Conservation (phyloP, 805 yeast genomes). For the Kazachstania viticola region DNA sequence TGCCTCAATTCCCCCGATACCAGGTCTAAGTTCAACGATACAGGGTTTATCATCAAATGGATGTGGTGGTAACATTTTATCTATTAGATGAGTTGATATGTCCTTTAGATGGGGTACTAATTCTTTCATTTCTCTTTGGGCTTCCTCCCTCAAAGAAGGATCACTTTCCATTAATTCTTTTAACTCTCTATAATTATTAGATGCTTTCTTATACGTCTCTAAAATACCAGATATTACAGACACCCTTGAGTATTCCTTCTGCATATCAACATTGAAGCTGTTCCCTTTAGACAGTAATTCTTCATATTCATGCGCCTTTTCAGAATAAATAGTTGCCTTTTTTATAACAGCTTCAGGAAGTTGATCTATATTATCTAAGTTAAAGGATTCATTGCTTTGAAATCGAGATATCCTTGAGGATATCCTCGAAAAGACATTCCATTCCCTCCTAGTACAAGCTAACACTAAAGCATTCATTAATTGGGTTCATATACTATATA, state of each 20-base stretch:
- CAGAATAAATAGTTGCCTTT: slow-evolving; percentile 33
- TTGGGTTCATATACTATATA: too few relatives aligned
- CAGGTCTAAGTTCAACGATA: slow-evolving; percentile 80
- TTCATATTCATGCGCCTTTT: slow-evolving; percentile 34
- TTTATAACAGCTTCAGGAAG: slow-evolving; percentile 42
- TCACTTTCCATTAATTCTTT: slow-evolving; percentile 20
- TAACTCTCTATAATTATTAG: slow-evolving; percentile 26
- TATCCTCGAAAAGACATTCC: too few relatives aligned
- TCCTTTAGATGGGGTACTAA: slow-evolving; percentile 34
- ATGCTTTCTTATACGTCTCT: slow-evolving; percentile 27
- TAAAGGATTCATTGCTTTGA: too few relatives aligned
- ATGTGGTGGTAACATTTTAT: slow-evolving; percentile 60
- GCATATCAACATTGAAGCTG: slow-evolving; percentile 35
- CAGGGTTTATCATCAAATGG: slow-evolving; percentile 69
- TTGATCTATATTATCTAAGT: too few relatives aligned
- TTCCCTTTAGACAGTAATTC: slow-evolving; percentile 31
- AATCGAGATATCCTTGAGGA: too few relatives aligned
- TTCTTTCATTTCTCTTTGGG: slow-evolving; percentile 43
- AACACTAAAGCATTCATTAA: too few relatives aligned
- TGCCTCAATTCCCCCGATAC: slow-evolving; percentile 94
- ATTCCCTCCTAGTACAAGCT: too few relatives aligned
- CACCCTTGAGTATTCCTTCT: slow-evolving; percentile 37
- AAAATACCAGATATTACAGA: slow-evolving; percentile 34
- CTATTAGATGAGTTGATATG: slow-evolving; percentile 37
- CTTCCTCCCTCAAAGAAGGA: slow-evolving; percentile 40